Base-by-base conservation (phyloP, 768 basidiomycete species). In the Amanita fuliginea region DNA sequence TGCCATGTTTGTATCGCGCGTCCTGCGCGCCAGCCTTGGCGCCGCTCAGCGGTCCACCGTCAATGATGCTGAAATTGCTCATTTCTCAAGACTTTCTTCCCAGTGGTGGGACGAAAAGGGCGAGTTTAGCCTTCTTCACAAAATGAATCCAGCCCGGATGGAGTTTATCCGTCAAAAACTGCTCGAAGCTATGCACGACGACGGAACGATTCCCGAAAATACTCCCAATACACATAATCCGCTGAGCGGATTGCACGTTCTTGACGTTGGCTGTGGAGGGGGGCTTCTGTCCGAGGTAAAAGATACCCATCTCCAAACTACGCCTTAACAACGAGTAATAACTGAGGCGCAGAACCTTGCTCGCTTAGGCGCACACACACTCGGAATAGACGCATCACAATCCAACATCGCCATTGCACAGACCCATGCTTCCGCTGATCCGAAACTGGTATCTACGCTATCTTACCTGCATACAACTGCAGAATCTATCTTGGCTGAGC, bases 231-330 rank as follows among this genome's bases (percentile, higher is more conserved):
- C 44, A 11, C 39, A 37, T 50, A 54, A 66, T 56, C 65, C 70
- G 6, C 67, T 99, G 24, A 62, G 65, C 3, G 90, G 84, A 0
- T 66, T 84, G 60, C 76, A 84, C 51, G 80, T 87, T 11, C 68
- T 97, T 46, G 94, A 97, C 61, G 83, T 97, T 2, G 96, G 96
- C 0, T 98, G 96, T 62, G 96, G 96, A 6, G 96, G 96, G 0
- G 96, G 96, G 0, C 67, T 98, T 51, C 71, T 99, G 49, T 84
- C 89, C 19, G 95, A 98, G 75, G 94, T 90, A 53, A 30, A 44
- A n/a, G n/a, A n/a, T n/a, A n/a, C n/a, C n/a, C n/a, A n/a, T n/a
- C n/a, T n/a, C 35, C 30, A 30, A 4, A 16, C 28, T 28, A 32
- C 18, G 34, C 21, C 16, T n/a, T 6, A 35, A 19, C 30, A 50